phyloP scores from a whole-genome alignment of 257 asterid species.

The Thymus mandschuricus region DNA sequence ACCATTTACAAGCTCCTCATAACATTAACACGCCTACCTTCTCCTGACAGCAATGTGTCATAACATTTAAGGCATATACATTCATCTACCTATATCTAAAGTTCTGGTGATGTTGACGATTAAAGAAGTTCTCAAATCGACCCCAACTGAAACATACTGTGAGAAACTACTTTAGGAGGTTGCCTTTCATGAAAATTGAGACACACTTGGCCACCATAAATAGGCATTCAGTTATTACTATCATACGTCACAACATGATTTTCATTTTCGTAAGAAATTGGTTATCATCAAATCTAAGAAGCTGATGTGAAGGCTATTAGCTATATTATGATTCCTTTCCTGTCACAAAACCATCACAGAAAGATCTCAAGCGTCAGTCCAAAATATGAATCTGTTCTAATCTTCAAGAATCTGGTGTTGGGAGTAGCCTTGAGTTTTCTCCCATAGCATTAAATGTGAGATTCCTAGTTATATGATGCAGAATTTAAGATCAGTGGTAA shows the following conservation, averaged over 20 bases:
- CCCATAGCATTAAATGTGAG: background rate
- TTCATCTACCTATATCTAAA: background rate
- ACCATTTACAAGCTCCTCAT: background rate
- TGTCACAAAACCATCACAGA: background rate
- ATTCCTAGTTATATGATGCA: conserved; percentile 4
- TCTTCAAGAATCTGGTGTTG: background rate
- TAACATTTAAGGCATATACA: background rate
- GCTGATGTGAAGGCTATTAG: background rate
- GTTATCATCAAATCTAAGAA: background rate
- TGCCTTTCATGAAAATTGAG: too few species aligned
- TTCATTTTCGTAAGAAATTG: background rate
- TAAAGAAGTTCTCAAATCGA: background rate
- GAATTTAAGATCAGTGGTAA: background rate
- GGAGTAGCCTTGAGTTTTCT: background rate
- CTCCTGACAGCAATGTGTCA: background rate
- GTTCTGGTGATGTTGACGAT: background rate
- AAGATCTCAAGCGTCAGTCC: background rate
- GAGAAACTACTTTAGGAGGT: too few species aligned
- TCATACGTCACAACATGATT: background rate
- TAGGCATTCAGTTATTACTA: background rate
- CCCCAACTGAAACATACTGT: background rate
- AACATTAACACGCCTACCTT: background rate
- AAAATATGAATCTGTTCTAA: background rate
- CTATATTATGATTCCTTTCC: background rate
- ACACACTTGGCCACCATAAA: background rate